A percentile compares a stretch with the other conserved stretches of the same genome.
These are phyloP conservation scores for Nepenthes mirabilis DNA, from an alignment of 148 eudicot species.

Conservation along the genomic window DNA sequence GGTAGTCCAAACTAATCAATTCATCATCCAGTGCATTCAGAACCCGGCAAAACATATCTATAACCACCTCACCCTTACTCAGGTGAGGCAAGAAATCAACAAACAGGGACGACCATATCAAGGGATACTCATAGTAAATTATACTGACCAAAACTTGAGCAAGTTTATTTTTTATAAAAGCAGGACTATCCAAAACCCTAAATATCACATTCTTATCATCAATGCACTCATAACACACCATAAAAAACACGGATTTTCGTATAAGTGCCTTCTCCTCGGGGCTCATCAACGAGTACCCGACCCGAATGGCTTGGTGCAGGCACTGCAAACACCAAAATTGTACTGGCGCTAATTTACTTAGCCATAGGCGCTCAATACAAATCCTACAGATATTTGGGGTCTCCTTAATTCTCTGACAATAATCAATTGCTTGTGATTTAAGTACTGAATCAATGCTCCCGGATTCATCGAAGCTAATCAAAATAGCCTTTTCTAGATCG, in stretches of 20 bases:
- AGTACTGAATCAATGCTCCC: conserved; percentile 46
- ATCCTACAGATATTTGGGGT: conserved; percentile 46
- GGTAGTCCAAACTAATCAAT: conserved; percentile 80
- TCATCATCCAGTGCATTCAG: conserved; percentile 89
- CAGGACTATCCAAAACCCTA: conserved; percentile 75
- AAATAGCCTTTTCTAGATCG: conserved; percentile 81
- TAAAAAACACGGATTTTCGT: conserved; percentile 65
- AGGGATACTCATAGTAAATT: conserved; percentile 75
- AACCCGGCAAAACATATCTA: conserved; percentile 94
- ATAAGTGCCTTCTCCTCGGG: conserved; percentile 56
- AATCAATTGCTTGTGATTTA: conserved; percentile 69
- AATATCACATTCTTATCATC: conserved; percentile 31
- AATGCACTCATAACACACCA: conserved; percentile 46
- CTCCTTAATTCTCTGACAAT: conserved; percentile 64
- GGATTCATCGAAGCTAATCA: conserved; percentile 76
- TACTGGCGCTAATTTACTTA: conserved; percentile 46
- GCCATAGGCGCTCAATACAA: conserved; percentile 54
- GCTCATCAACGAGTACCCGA: conserved; percentile 46
- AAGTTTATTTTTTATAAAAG: conserved; percentile 79
- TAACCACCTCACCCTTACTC: conserved; percentile 58
- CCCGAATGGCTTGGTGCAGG: conserved; percentile 55
- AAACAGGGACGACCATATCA: conserved; percentile 64
- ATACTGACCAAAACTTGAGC: conserved; percentile 81
- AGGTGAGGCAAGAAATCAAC: conserved; percentile 58
- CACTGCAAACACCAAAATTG: conserved; percentile 94